Conservation (phyloP, 192 early-diverging fungal genomes). For the Backusella parvicylindrica region DNA sequence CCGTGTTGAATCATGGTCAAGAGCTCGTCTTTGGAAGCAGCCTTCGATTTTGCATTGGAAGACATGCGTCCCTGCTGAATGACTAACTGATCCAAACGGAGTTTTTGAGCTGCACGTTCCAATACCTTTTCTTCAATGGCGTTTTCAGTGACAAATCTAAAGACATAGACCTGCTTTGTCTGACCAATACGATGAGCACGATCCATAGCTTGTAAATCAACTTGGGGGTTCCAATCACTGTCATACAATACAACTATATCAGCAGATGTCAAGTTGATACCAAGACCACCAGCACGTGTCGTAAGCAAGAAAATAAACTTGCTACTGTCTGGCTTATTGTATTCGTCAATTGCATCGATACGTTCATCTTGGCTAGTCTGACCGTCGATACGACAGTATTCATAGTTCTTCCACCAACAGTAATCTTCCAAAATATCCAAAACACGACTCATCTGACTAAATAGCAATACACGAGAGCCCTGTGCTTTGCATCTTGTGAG, state of each 20-base stretch:
- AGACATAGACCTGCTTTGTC: slow-evolving; percentile 96
- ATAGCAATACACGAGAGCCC: slow-evolving; percentile 93
- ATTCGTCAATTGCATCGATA: slow-evolving; percentile 91
- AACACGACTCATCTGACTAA: slow-evolving; percentile 98
- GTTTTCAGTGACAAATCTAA: slow-evolving; percentile 95
- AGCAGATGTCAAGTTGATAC: slow-evolving; percentile 95
- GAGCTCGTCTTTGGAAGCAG: slow-evolving; percentile 76
- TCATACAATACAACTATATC: slow-evolving; percentile 97
- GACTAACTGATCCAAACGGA: slow-evolving; percentile 95
- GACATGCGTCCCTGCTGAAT: slow-evolving; percentile 93
- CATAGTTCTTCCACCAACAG: slow-evolving; percentile 84
- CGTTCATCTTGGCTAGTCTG: slow-evolving; percentile 92
- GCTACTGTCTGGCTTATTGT: slow-evolving; percentile 80
- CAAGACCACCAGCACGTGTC: slow-evolving; percentile 95
- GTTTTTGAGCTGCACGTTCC: slow-evolving; percentile 95
- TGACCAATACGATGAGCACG: slow-evolving; percentile 99
- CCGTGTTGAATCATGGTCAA: slow-evolving; percentile 98
- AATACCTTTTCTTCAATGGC: slow-evolving; percentile 97
- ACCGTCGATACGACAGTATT: slow-evolving; percentile 98
- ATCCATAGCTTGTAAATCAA: slow-evolving; percentile 93
- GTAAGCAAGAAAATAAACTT: slow-evolving; percentile 98
- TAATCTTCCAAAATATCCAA: slow-evolving; percentile 99
- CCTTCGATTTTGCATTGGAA: slow-evolving; percentile 10
- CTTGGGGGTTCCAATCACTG: slow-evolving; percentile 94
- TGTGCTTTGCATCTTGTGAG: slow-evolving; percentile 73